These are phyloP conservation scores for Aegle marmelos DNA, from an alignment of 345 rosid genomes.

Conservation along the genomic window DNA sequence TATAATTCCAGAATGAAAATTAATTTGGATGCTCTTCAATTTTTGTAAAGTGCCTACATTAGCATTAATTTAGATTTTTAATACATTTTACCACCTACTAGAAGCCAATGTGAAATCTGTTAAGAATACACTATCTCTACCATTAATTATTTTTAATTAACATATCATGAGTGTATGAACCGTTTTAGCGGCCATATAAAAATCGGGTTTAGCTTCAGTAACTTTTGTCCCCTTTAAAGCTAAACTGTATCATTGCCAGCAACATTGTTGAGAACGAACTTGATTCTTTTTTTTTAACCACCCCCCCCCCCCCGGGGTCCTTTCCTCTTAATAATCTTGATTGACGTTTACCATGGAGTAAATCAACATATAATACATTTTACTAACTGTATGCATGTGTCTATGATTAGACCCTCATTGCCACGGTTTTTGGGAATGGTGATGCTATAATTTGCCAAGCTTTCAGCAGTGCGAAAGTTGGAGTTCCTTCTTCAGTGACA, in stretches of 20 bases:
- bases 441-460: constrained; percentile 65
- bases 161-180: not conserved
- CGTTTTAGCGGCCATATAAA: not conserved
- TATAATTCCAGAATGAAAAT: not conserved
- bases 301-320: too few relatives aligned
- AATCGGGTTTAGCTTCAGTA: not conserved
- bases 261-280: not conserved
- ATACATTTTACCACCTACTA: not conserved
- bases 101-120: not conserved
- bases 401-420: constrained; percentile 58
- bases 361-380: constrained; percentile 4
- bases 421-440: constrained; percentile 58
- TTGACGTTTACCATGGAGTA: not conserved
- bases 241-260: not conserved
- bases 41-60: not conserved
- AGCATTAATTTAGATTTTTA: not conserved
- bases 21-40: not conserved
- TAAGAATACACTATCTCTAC: not conserved
- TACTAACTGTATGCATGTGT: constrained; percentile 18
- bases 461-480: constrained; percentile 53
- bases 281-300: not conserved
- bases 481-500: constrained; percentile 63
- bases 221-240: not conserved
- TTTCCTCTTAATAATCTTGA: not conserved
- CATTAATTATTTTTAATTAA: not conserved